Evolutionary conservation across 441 rosid species (phyloP).

Genomic region (Lepidium campestre): DNA sequence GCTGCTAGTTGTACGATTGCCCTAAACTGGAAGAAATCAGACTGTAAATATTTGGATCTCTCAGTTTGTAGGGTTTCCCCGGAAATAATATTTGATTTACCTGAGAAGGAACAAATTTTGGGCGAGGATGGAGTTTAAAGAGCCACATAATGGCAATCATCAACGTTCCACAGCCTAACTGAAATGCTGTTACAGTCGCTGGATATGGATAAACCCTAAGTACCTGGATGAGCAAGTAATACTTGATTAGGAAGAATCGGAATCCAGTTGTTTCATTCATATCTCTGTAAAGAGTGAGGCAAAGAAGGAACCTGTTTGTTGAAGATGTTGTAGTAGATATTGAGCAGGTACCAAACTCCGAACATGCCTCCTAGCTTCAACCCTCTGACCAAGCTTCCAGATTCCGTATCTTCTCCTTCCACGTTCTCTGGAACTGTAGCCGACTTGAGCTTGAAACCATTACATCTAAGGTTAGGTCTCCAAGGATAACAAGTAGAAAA

Average conservation of each 20-base stretch:
- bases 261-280: too few relatives aligned
- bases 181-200: conserved; percentile 58
- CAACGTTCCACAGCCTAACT: conserved; percentile 53
- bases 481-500: not conserved
- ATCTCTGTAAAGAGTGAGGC: not conserved
- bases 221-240: conserved; percentile 29
- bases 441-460: conserved; percentile 35
- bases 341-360: conserved; percentile 56
- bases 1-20: conserved; percentile 48
- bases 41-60: not conserved
- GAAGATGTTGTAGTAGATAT: conserved; percentile 65
- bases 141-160: conserved; percentile 50
- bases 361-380: conserved; percentile 51
- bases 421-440: conserved; percentile 35
- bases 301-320: conserved; percentile 50
- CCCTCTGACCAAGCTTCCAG: conserved; percentile 21
- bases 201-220: conserved; percentile 57
- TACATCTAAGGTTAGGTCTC: conserved; percentile 13
- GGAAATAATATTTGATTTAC: conserved; percentile 23
- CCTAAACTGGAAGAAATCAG: conserved; percentile 37
- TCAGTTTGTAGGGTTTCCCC: not conserved
- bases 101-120: conserved; percentile 50
- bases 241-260: not conserved
- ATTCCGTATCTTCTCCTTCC: conserved; percentile 18
- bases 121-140: conserved; percentile 40